Evolutionary conservation across 1,284 basidiomycete genomes (phyloP).

Genomic region (Ceratobasidium sp.): DNA sequence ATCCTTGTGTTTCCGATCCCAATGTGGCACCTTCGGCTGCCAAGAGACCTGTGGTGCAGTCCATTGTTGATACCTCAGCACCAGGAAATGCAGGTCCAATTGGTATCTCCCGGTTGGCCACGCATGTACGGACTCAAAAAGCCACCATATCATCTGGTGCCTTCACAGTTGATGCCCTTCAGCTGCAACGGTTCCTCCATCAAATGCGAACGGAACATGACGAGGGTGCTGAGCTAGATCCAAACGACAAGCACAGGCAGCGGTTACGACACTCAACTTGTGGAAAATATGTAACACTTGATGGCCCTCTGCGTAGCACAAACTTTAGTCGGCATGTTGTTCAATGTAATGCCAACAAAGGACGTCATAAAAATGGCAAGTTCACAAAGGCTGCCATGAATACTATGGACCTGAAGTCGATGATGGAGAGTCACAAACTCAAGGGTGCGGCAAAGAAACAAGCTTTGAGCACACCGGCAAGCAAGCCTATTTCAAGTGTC

Average conservation of each 20-base stretch:
- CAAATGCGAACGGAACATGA: neutral
- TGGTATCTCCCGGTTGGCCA: neutral
- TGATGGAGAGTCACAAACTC: too few relatives aligned
- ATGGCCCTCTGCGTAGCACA: neutral
- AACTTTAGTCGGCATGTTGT: neutral
- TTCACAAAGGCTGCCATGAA: neutral
- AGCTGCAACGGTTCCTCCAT: neutral
- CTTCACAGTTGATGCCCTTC: neutral
- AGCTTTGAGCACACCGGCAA: too few relatives aligned
- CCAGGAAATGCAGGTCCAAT: neutral
- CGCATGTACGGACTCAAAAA: neutral
- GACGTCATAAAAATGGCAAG: neutral
- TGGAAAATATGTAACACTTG: neutral
- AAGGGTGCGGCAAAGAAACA: too few relatives aligned
- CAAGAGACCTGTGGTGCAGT: too few relatives aligned
- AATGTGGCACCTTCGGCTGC: too few relatives aligned
- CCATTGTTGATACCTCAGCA: too few relatives aligned
- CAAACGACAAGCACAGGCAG: neutral
- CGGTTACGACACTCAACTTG: neutral
- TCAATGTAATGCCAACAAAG: neutral
- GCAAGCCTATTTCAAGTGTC: too few relatives aligned
- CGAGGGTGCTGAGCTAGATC: neutral
- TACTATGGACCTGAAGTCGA: neutral
- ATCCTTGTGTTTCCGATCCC: too few relatives aligned
- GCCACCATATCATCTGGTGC: neutral